phyloP scores from a whole-genome alignment of 169 alveolate species.

The Besnoitia besnoiti region DNA sequence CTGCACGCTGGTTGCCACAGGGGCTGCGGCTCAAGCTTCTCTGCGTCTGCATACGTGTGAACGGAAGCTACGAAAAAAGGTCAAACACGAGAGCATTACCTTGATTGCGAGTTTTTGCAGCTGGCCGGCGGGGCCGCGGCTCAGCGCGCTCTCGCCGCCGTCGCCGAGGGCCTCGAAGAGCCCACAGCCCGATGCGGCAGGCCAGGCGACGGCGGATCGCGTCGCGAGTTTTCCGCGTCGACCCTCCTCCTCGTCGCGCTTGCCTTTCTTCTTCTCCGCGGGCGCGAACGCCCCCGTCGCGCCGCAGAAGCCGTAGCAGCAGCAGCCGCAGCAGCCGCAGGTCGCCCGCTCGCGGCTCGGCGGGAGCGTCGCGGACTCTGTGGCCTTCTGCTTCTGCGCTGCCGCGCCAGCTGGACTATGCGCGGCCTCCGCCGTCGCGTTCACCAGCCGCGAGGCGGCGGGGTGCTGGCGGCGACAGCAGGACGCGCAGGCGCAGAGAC shows the following conservation, averaged over 20 bases:
- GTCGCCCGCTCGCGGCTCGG: neutral
- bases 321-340: slow-evolving; percentile 11
- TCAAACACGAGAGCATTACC: no score
- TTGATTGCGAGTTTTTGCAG: neutral
- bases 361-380: neutral
- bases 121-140: neutral
- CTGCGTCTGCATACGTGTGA: no score
- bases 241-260: neutral
- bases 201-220: neutral
- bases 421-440: neutral
- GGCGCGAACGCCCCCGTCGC: neutral
- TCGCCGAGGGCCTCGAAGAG: neutral
- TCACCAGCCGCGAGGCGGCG: neutral
- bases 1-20: no score
- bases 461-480: neutral
- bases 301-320: neutral
- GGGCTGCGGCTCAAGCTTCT: no score
- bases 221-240: neutral
- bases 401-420: neutral
- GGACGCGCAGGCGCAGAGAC: slow-evolving; percentile 6
- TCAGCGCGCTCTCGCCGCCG: neutral
- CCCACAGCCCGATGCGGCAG: neutral
- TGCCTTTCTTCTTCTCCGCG: neutral
- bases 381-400: neutral
- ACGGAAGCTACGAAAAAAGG: no score